Percentiles rank a stretch among this genome's conserved stretches.
Conservation (phyloP, 768 basidiomycete species). For the Lactarius psammicola region DNA sequence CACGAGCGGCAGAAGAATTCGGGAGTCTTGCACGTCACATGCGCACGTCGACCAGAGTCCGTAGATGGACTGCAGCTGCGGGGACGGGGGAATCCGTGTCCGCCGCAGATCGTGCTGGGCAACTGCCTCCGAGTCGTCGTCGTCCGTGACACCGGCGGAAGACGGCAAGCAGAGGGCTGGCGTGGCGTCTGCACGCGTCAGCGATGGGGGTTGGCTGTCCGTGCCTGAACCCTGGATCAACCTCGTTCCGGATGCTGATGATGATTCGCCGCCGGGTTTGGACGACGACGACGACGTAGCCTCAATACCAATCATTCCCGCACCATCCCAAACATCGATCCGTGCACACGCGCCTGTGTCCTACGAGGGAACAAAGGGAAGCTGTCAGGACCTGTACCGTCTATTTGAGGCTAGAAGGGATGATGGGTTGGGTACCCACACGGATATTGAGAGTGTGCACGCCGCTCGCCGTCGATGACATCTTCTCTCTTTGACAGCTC, state of each 20-base stretch:
- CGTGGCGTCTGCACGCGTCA: too few relatives aligned
- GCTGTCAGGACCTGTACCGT: not conserved
- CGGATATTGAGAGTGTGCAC: not conserved
- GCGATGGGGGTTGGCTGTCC: slow-evolving; percentile 2
- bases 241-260: not conserved
- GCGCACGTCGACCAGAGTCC: slow-evolving; percentile 9
- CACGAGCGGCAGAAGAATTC: not conserved
- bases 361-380: too few relatives aligned
- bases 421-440: not conserved
- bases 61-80: slow-evolving; percentile 1
- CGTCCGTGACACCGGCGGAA: not conserved
- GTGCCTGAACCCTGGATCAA: not conserved
- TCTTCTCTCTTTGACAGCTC: not conserved
- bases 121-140: not conserved
- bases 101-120: not conserved
- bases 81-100: not conserved
- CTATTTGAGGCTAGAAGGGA: too few relatives aligned
- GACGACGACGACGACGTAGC: not conserved
- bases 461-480: slow-evolving; percentile 1
- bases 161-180: too few relatives aligned
- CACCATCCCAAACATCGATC: not conserved
- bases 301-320: not conserved
- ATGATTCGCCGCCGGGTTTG: not conserved
- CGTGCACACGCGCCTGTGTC: not conserved
- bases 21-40: slow-evolving; percentile 2